These are phyloP conservation scores for Eudorina sp. DNA, from an alignment of 139 green algal genomes.

Conservation along the genomic window DNA sequence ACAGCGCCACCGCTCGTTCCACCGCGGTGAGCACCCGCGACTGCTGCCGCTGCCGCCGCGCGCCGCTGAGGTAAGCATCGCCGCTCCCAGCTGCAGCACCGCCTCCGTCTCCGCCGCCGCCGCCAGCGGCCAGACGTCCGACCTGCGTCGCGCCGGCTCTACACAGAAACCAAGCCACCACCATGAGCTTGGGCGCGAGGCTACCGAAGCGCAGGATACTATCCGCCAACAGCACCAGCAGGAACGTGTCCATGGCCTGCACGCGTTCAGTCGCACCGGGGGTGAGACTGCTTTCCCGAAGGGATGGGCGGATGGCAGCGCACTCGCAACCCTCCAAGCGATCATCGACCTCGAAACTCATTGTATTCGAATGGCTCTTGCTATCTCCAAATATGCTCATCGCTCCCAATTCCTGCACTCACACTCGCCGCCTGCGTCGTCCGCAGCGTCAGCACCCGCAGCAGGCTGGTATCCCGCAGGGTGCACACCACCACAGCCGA, in stretches of 20 bases:
- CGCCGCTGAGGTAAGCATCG: not conserved
- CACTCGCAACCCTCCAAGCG: too few relatives aligned
- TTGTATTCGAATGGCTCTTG: too few relatives aligned
- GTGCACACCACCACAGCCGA: not conserved
- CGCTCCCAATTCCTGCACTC: too few relatives aligned
- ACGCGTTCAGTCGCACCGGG: too few relatives aligned
- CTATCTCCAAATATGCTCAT: too few relatives aligned
- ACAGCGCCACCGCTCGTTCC: conserved; percentile 35
- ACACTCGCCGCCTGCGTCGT: not conserved
- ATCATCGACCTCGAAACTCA: too few relatives aligned
- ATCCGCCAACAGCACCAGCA: conserved; percentile 59
- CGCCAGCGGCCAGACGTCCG: not conserved
- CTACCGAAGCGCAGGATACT: conserved; percentile 58
- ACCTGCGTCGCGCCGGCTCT: not conserved
- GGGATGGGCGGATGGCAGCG: too few relatives aligned
- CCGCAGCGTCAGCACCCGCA: conserved; percentile 9
- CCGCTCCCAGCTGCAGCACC: too few relatives aligned
- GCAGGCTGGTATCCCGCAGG: not conserved
- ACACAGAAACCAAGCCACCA: conserved; percentile 47
- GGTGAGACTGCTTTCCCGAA: too few relatives aligned
- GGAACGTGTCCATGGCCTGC: conserved; percentile 10
- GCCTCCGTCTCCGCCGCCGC: not conserved
- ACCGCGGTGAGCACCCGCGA: conserved; percentile 11
- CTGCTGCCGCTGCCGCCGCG: conserved; percentile 25
- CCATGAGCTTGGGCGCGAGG: conserved; percentile 66